These are phyloP conservation scores for Ilyonectria destructans DNA, from an alignment of 2,329 filamentous ascomycete species.

Conservation along the genomic window DNA sequence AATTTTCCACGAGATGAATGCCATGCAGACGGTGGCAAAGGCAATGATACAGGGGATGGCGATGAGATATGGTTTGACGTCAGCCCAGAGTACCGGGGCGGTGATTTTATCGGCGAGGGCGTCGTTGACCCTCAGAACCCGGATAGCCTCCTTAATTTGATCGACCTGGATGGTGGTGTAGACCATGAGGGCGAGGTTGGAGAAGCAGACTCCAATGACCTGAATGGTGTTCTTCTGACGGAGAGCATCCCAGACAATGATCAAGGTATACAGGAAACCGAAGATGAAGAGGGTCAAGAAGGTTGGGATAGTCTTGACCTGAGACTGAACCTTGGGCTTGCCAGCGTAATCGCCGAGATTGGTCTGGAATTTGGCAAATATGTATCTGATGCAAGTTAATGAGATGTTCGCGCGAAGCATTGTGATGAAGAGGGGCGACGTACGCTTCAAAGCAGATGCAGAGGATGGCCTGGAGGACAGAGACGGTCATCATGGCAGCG, in stretches of 20 bases:
- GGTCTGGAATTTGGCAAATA: slow-evolving; percentile 89
- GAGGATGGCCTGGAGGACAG: slow-evolving; percentile 83
- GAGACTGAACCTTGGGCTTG: slow-evolving; percentile 62
- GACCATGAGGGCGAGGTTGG: slow-evolving; percentile 91
- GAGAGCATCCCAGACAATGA: slow-evolving; percentile 94
- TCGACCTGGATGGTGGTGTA: slow-evolving; percentile 95
- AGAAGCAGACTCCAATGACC: slow-evolving; percentile 93
- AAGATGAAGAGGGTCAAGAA: slow-evolving; percentile 98
- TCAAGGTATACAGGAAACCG: slow-evolving; percentile 92
- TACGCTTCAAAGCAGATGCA: slow-evolving; percentile 91
- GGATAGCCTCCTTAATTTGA: slow-evolving; percentile 85
- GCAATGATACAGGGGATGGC: slow-evolving; percentile 90
- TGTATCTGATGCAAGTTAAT: slow-evolving; percentile 73
- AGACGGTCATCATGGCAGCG: slow-evolving; percentile 84
- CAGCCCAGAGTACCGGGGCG: slow-evolving; percentile 72
- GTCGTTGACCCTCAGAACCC: slow-evolving; percentile 61
- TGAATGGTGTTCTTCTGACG: slow-evolving; percentile 98
- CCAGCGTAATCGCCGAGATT: slow-evolving; percentile 64
- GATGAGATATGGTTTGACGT: slow-evolving; percentile 83
- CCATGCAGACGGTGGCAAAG: slow-evolving; percentile 80
- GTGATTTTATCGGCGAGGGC: slow-evolving; percentile 60
- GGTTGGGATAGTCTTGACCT: slow-evolving; percentile 86
- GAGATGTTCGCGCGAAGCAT: slow-evolving; percentile 1
- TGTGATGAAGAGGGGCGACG: slow-evolving; percentile 54
- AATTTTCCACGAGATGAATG: slow-evolving; percentile 90